Evolutionary conservation across 2,329 filamentous ascomycete species (phyloP).

Genomic region (Podosphaera xanthii): DNA sequence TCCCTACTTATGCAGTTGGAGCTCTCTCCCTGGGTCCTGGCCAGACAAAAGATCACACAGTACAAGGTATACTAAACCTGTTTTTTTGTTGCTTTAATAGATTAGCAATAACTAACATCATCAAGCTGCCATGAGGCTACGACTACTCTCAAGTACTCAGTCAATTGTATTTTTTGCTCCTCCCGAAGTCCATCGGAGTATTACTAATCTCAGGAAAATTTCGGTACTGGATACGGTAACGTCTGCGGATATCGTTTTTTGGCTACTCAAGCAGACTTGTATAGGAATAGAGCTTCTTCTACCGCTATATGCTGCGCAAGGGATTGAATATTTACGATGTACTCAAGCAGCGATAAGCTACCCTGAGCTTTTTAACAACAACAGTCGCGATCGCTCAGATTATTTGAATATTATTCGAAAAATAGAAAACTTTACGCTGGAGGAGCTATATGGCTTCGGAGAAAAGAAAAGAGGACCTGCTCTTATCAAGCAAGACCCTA

Average conservation of each 20-base stretch:
- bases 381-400: constrained; percentile 16
- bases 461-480: neutral
- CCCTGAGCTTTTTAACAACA: constrained; percentile 19
- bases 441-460: constrained; percentile 30
- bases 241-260: constrained; percentile 27
- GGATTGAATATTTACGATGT: constrained; percentile 33
- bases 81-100: neutral
- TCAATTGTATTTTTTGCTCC: constrained; percentile 12
- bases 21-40: constrained; percentile 8
- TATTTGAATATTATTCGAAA: constrained; percentile 25
- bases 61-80: constrained; percentile 19
- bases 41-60: constrained; percentile 21
- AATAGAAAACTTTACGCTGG: constrained; percentile 30
- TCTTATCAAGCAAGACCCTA: neutral
- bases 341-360: constrained; percentile 24
- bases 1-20: constrained; percentile 4
- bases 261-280: constrained; percentile 43
- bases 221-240: neutral
- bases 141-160: constrained; percentile 26
- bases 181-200: constrained; percentile 22
- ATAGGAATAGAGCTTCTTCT: constrained; percentile 32
- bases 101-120: constrained; percentile 2
- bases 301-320: constrained; percentile 34
- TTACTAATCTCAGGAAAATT: constrained; percentile 24
- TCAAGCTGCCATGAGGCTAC: constrained; percentile 39